Evolutionary conservation across 2,329 filamentous ascomycete genomes (phyloP), one percentile per base, ranked within the genome.

Genomic region (Fusarium sp.): DNA sequence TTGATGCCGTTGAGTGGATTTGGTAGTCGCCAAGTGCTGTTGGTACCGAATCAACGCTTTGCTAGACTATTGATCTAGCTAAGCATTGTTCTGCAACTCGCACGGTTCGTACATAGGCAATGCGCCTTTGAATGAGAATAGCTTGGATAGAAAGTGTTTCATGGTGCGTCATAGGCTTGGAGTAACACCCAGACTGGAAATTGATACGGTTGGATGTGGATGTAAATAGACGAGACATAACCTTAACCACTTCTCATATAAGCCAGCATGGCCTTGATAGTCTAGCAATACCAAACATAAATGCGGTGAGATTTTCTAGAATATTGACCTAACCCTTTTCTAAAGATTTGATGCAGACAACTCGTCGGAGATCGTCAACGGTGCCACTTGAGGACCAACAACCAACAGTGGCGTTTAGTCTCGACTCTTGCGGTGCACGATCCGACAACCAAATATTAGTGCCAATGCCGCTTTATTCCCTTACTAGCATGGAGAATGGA

Each of bases 341-440:
- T 10, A 11, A 6, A 7, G 4, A 5, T 55, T 19, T 9, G 19
- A 39, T 55, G 51, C 51, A 48, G 30, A 26, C 33, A 37, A 46
- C 19, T 43, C 46, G 43, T 62, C 56, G 46, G 58, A 54, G 26
- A 46, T 62, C 35, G 28, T 46, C 33, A n/a, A 49, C 35, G 22
- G 37, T 43, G 45, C 49, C 53, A 43, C 19, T 24, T 22, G 24
- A 49, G 9, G 10, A 32, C 56, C 28, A 46, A 52, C 46, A 52
- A 40, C 52, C 45, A 55, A 30, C 47, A 15, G 58, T 62, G 58
- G 58, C 58, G 47, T 46, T 15, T 30, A 57, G 41, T 49, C 20
- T 47, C 41, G n/a, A 26, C 28, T 46, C 28, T 35, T 35, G 19
- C 61, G n/a, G 22, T 28, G 33, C 32, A 44, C 56, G 32, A 55